Evolutionary conservation across 176 grass and related monocot genomes (phyloP), one percentile per base, ranked within the genome.

Genomic region (Hyparrhenia diplandra): DNA sequence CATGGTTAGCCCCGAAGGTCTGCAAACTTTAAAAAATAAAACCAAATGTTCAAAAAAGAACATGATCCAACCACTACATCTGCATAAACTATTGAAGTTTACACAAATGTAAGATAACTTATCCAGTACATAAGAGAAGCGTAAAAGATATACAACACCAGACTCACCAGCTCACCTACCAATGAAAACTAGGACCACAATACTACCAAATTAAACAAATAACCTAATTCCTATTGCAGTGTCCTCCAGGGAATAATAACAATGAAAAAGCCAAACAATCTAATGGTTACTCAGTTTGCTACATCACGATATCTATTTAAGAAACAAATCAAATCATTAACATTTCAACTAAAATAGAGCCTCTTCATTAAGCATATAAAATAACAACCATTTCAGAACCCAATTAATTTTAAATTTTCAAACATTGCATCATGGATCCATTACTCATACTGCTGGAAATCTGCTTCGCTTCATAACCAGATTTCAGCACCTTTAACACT

Each of bases 1-100:
- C n/a, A 77, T 94, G 92, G 83, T 92, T 97, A 39, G 92, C 87
- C 94, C 89, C 92, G 73, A 94, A 92, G 6, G 83, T 83, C 79
- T 78, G 90, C 80, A 92, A 84, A 39, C 9, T 40, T 68, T 31
- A 68, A 68, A 68, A 39, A 36, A 21, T n/a, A 23, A 68, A 39
- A 68, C 34, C 12, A 40, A 13, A 68, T 68, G 31, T 40, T 23
- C 30, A 66, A 17, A 40, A 65, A 39, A 32, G 9, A 23, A 40
- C 35, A 68, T 13, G 18, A 39, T 21, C 8, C 8, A 10, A 36
- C 35, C 32, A 17, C 64, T 10, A 21, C 8, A 67, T 42, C 10
- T 42, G 41, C 10, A 42, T 42, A 42, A 13, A 42, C 11, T 42
- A 42, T 42, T 42, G 13, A 42, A 42, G 41, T 42, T 42, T 21